A percentile compares a stretch with the other conserved stretches of the same genome.
Conservation (phyloP, 2,329 filamentous ascomycete species). For the Pseudocercospora eumusae region DNA sequence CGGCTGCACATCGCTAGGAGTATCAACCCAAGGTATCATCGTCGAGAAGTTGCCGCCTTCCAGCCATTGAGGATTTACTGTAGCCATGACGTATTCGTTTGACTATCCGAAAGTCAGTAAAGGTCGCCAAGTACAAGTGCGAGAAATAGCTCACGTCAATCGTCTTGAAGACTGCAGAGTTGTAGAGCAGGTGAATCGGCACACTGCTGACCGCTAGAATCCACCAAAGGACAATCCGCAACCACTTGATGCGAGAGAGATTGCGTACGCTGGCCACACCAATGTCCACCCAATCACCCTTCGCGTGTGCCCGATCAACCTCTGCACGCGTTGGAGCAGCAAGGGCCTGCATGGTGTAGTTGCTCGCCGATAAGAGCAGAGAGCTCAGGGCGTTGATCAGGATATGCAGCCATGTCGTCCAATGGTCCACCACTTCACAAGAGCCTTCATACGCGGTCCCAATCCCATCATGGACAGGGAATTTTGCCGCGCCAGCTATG, state of each 20-base stretch:
- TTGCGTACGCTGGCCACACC: slow-evolving; percentile 49
- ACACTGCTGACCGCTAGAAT: slow-evolving; percentile 39
- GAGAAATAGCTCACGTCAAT: slow-evolving; percentile 6
- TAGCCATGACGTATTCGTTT: slow-evolving; percentile 27
- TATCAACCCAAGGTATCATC: slow-evolving; percentile 4
- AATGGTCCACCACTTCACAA: slow-evolving; percentile 26
- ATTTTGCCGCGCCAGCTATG: slow-evolving; percentile 9
- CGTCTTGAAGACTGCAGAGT: slow-evolving; percentile 36
- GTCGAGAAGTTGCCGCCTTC: slow-evolving; percentile 17
- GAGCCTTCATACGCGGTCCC: slow-evolving; percentile 28
- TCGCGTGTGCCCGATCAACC: slow-evolving; percentile 51
- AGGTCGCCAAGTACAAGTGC: neutral
- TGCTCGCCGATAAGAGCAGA: slow-evolving; percentile 49
- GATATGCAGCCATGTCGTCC: slow-evolving; percentile 42
- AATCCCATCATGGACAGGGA: slow-evolving; percentile 19
- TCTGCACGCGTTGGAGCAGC: slow-evolving; percentile 53
- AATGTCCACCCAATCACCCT: slow-evolving; percentile 48
- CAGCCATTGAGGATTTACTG: slow-evolving; percentile 22
- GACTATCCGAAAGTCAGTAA: slow-evolving; percentile 4
- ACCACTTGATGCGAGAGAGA: slow-evolving; percentile 31
- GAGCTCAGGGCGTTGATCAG: slow-evolving; percentile 53
- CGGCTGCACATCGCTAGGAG: neutral
- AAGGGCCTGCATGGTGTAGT: slow-evolving; percentile 57
- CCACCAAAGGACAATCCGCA: slow-evolving; percentile 31
- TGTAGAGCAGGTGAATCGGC: slow-evolving; percentile 44